Conservation (phyloP, 768 basidiomycete genomes). For the Boletus rex-veris region DNA sequence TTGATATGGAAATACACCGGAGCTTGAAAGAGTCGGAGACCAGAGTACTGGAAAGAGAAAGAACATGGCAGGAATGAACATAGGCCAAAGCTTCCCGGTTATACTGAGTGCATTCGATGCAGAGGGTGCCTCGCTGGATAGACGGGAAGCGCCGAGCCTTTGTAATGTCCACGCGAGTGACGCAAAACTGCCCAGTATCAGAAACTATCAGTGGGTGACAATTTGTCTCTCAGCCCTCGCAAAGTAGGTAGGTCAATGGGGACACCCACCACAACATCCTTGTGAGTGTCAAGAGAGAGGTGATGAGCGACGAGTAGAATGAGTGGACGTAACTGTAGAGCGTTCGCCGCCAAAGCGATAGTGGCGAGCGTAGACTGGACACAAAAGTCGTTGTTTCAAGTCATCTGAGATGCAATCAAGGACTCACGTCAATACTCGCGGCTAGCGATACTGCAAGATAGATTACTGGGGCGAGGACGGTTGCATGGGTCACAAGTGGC, state of each 20-base stretch:
- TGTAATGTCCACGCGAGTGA: constrained; percentile 14
- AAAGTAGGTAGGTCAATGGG: background rate
- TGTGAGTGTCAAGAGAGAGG: constrained; percentile 20
- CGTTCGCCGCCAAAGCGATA: constrained; percentile 24
- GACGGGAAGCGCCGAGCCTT: background rate
- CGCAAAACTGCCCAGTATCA: constrained; percentile 18
- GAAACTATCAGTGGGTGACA: constrained; percentile 18
- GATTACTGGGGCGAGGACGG: constrained; percentile 55
- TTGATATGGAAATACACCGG: constrained; percentile 45
- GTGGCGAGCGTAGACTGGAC: constrained; percentile 22
- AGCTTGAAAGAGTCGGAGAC: constrained; percentile 58
- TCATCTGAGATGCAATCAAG: background rate
- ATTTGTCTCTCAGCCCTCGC: constrained; percentile 1
- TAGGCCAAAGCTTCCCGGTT: constrained; percentile 7
- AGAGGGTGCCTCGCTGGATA: background rate
- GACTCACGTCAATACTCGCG: constrained; percentile 39
- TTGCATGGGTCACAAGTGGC: constrained; percentile 54
- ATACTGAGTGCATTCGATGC: background rate
- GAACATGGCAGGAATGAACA: constrained; percentile 29
- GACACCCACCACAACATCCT: constrained; percentile 21
- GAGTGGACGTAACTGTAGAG: constrained; percentile 25
- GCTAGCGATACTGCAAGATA: constrained; percentile 49
- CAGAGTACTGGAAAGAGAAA: constrained; percentile 41
- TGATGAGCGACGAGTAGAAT: constrained; percentile 8
- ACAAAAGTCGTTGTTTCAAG: background rate